Percentiles rank a stretch among this genome's conserved stretches.
Conservation (phyloP, 2,329 filamentous ascomycete species). For the Penicillium concentricum region DNA sequence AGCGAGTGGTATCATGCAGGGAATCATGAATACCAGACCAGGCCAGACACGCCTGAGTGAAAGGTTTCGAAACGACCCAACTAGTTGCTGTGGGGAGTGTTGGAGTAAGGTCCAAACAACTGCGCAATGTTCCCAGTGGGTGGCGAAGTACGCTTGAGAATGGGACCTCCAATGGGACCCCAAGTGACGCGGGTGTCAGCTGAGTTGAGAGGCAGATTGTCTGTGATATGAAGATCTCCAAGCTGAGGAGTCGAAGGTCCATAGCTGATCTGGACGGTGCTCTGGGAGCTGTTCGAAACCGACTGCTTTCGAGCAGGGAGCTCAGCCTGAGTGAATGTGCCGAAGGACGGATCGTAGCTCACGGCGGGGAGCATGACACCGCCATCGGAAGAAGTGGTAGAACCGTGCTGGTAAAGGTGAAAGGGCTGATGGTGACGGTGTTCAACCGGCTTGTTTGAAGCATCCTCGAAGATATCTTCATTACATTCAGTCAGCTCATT, state of each 20-base stretch:
- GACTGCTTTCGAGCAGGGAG: not conserved
- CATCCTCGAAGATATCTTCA: not conserved
- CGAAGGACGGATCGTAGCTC: not conserved
- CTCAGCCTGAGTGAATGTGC: not conserved
- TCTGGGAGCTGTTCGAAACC: not conserved
- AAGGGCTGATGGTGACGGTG: not conserved
- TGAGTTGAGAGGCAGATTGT: not conserved
- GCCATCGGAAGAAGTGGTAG: not conserved
- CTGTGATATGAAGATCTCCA: not conserved
- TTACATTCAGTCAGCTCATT: not conserved
- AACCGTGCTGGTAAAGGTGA: not conserved
- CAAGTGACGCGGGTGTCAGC: not conserved
- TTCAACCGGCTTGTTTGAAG: not conserved
- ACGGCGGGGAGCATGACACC: not conserved
- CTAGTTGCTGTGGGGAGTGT: not conserved
- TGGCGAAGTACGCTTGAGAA: not conserved
- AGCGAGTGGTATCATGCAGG: not conserved
- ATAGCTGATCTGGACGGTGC: not conserved
- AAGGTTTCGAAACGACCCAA: not conserved
- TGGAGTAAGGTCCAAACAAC: not conserved
- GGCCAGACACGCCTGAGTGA: not conserved
- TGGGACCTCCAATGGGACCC: conserved; percentile 5
- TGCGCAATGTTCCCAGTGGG: not conserved
- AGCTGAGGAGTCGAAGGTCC: not conserved
- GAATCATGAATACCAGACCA: not conserved